These are phyloP conservation scores for Aspergillus incahuasiensis DNA, from an alignment of 495 filamentous ascomycete genomes.

Conservation along the genomic window DNA sequence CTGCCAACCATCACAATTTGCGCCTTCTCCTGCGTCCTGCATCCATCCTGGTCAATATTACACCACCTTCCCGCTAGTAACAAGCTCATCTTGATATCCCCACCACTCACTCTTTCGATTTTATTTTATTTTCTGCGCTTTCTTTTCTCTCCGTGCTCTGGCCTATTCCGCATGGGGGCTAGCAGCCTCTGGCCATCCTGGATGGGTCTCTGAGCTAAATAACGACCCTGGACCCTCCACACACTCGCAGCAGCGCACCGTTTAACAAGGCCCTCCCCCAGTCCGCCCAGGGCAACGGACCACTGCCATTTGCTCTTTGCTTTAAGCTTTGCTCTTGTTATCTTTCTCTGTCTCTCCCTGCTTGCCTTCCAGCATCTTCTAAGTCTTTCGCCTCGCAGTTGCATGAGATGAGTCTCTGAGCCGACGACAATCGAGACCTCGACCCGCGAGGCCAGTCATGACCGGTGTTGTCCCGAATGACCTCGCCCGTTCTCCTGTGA, in stretches of 20 bases:
- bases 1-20: slow-evolving; percentile 19
- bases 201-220: slow-evolving; percentile 41
- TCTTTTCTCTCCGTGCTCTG: slow-evolving; percentile 12
- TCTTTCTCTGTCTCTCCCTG: slow-evolving; percentile 12
- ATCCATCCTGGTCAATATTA: slow-evolving; percentile 42
- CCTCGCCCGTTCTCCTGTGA: slow-evolving; percentile 32
- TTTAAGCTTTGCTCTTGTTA: slow-evolving; percentile 16
- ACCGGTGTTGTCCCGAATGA: slow-evolving; percentile 48
- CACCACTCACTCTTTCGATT: slow-evolving; percentile 18
- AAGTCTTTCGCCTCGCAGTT: slow-evolving; percentile 1
- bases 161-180: slow-evolving; percentile 18
- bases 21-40: slow-evolving; percentile 31
- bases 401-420: slow-evolving; percentile 3
- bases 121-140: slow-evolving; percentile 18
- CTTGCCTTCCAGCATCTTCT: background rate
- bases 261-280: slow-evolving; percentile 27
- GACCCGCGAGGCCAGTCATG: slow-evolving; percentile 30
- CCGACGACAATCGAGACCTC: slow-evolving; percentile 8
- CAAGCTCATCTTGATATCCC: slow-evolving; percentile 30
- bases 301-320: slow-evolving; percentile 18
- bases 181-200: slow-evolving; percentile 15
- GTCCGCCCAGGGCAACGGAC: slow-evolving; percentile 16
- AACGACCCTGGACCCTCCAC: slow-evolving; percentile 46
- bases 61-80: slow-evolving; percentile 41
- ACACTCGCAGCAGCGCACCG: slow-evolving; percentile 31